phyloP scores from a whole-genome alignment of 441 rosid species.

The Bruguiera hainesii region DNA sequence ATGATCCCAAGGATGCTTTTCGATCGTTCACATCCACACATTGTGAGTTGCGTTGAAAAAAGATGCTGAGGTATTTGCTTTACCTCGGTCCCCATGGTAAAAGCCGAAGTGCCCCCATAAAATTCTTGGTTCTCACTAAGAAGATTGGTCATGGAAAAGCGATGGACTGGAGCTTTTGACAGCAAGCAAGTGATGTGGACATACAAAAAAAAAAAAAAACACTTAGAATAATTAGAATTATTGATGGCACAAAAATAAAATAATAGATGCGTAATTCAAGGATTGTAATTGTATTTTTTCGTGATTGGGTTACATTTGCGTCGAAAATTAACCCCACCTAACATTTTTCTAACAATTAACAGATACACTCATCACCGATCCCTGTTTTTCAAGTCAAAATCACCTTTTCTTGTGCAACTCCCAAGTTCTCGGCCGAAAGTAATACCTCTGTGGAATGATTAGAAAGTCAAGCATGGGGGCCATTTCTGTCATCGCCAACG shows the following conservation, averaged over 20 bases:
- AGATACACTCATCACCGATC: too few relatives aligned
- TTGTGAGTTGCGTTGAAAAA: constrained; percentile 7
- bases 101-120: constrained; percentile 7
- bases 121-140: neutral
- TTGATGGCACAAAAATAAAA: too few relatives aligned
- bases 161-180: neutral
- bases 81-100: neutral
- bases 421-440: constrained; percentile 28
- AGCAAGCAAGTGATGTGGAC: too few relatives aligned
- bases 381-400: constrained; percentile 13
- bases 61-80: neutral
- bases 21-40: too few relatives aligned
- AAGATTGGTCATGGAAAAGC: neutral
- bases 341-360: neutral
- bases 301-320: too few relatives aligned
- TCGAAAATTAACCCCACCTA: too few relatives aligned
- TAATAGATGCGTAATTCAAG: too few relatives aligned
- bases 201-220: too few relatives aligned
- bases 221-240: too few relatives aligned
- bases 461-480: constrained; percentile 2
- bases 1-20: too few relatives aligned
- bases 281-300: too few relatives aligned
- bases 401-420: constrained; percentile 5
- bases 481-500: neutral
- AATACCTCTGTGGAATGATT: neutral